Base-by-base conservation (phyloP, 805 yeast species). In the Pichia kluyveri region DNA sequence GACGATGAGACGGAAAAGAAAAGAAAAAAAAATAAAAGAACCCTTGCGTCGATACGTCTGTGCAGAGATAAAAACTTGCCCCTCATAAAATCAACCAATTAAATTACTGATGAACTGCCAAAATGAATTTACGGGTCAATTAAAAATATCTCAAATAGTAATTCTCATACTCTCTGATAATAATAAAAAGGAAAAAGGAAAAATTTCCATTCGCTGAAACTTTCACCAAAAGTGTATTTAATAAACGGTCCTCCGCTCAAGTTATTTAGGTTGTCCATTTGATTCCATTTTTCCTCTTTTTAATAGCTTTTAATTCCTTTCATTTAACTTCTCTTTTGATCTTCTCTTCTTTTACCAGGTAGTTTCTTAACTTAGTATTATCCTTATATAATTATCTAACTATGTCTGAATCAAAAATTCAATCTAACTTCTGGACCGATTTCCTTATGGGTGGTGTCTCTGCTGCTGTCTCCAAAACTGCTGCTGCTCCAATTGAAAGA, bases 401-500 rank as follows among this genome's bases (percentile, higher is more conserved):
- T 55, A 66, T 66, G 70, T 55, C 68, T 56, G 62, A 66, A 55
- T 65, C 65, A 55, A 48, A 46, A 47, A 43, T 48, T 39, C 48
- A 51, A 48, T 70, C 81, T 53, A 67, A 70, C 61, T 78, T 78
- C 70, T 62, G 72, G 61, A 63, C 75, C 66, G 85, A 82, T 70
- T 86, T 86, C 80, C 66, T 86, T 75, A 88, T 90, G 96, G 96
- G 96, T 76, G 96, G 96, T 88, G 95, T 89, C 62, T 88, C 96
- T 76, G 96, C 96, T 76, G 96, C 96, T 67, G 90, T 89, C 76
- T 85, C 96, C 62, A 89, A 89, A 83, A 89, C 96, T 57, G 96
- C 85, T 5, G 96, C 91, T 14, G 86, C 96, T n/a, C 99, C 99
- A 5, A 82, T 91, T 65, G 99, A 91, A 66, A 84, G 97, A 79